Conservation (phyloP, 2,329 filamentous ascomycete species). For the Phaeoacremonium minimum region DNA sequence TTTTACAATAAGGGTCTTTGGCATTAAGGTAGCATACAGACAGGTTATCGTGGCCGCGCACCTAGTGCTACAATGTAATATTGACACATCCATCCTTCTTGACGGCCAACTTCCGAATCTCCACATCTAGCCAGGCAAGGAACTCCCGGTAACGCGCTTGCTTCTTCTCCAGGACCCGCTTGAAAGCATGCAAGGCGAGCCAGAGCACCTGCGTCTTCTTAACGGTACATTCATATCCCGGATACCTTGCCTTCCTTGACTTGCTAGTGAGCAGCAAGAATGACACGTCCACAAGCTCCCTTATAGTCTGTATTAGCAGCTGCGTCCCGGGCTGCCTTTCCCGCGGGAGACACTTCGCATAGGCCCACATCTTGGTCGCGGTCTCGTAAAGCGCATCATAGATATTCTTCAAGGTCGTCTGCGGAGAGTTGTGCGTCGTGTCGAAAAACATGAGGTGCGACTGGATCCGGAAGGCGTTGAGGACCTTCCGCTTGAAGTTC, state of each 20-base stretch:
- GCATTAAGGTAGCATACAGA: background rate
- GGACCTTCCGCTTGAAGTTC: conserved; percentile 74
- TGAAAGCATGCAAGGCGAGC: conserved; percentile 68
- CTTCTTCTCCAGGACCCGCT: conserved; percentile 60
- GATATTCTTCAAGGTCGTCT: conserved; percentile 70
- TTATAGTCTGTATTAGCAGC: conserved; percentile 57
- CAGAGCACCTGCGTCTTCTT: conserved; percentile 56
- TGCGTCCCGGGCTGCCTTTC: conserved; percentile 49
- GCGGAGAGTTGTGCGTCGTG: conserved; percentile 67
- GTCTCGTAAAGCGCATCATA: conserved; percentile 72
- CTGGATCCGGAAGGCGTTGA: conserved; percentile 78
- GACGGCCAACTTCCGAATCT: conserved; percentile 32
- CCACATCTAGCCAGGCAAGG: conserved; percentile 61
- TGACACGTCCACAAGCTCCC: conserved; percentile 61
- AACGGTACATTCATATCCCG: conserved; percentile 55
- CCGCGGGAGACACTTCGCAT: conserved; percentile 53
- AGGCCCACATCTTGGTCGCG: conserved; percentile 69
- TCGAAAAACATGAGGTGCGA: conserved; percentile 82
- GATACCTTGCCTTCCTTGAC: conserved; percentile 36
- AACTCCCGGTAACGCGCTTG: conserved; percentile 66
- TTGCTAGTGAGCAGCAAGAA: conserved; percentile 59
- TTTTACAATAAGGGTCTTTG: too few species aligned
- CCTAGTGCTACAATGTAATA: too few species aligned
- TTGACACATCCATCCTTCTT: too few species aligned
- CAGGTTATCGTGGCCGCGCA: too few species aligned